phyloP scores from a whole-genome alignment of 495 filamentous ascomycete species.

The Lophiotrema nucula region DNA sequence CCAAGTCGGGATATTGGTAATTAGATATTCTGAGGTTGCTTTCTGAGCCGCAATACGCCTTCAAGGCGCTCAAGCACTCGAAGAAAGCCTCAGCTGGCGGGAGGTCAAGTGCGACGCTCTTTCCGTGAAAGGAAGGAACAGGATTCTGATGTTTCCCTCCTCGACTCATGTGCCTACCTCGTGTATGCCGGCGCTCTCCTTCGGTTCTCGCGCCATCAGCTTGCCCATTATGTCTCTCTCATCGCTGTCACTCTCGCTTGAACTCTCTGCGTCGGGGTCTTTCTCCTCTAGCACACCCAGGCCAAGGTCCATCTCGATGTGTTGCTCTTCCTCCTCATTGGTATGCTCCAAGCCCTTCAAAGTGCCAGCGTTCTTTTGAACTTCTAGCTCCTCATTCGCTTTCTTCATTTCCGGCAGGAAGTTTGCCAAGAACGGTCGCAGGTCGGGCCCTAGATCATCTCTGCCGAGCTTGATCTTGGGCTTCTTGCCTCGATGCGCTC shows the following conservation, averaged over 20 bases:
- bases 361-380: conserved; percentile 14
- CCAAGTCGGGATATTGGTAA: background rate
- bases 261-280: conserved; percentile 7
- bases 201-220: conserved; percentile 23
- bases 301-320: conserved; percentile 39
- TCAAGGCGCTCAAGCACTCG: too few species aligned
- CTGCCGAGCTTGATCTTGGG: conserved; percentile 21
- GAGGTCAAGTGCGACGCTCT: too few species aligned
- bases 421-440: conserved; percentile 15
- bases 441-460: conserved; percentile 9
- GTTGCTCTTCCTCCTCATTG: conserved; percentile 23
- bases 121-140: too few species aligned
- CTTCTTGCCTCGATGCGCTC: conserved; percentile 20
- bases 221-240: conserved; percentile 27
- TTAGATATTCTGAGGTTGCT: background rate
- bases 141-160: too few species aligned
- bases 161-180: too few species aligned
- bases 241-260: conserved; percentile 1
- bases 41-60: background rate
- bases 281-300: conserved; percentile 34
- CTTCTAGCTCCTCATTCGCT: conserved; percentile 33
- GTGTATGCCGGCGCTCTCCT: conserved; percentile 13
- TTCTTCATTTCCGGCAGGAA: conserved; percentile 34
- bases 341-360: conserved; percentile 21
- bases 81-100: too few species aligned